phyloP scores from a whole-genome alignment of 176 grass and related monocot genomes.

The sorghum (Sorghum bicolor) region DNA sequence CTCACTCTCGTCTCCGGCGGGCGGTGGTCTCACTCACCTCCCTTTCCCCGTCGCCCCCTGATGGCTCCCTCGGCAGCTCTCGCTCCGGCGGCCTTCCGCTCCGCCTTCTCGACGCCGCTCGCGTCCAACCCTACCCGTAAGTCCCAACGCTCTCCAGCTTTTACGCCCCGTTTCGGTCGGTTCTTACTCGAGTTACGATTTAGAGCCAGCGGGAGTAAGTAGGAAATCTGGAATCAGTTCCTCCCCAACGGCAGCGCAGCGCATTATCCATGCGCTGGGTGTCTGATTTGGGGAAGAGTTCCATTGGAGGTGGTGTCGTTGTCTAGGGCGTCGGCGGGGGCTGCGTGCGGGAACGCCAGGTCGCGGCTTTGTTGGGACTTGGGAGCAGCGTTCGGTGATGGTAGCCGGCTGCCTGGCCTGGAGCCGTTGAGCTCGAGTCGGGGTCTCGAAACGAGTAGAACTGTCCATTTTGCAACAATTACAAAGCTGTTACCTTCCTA shows the following conservation, averaged over 20 bases:
- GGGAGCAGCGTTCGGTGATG: not conserved
- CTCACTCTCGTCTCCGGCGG: not conserved
- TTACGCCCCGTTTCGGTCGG: not conserved
- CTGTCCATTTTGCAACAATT: not conserved
- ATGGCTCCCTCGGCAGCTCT: slow-evolving; percentile 43
- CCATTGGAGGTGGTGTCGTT: not conserved
- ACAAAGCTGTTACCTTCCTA: not conserved
- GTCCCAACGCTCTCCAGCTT: not conserved
- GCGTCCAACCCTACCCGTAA: slow-evolving; percentile 36
- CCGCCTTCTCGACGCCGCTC: slow-evolving; percentile 28
- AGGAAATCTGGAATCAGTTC: not conserved
- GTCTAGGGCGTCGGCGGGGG: not conserved
- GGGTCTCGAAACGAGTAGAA: not conserved
- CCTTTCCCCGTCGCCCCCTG: not conserved
- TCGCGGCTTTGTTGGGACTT: not conserved
- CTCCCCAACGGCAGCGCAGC: not conserved
- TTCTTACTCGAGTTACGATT: not conserved
- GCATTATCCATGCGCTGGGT: not conserved
- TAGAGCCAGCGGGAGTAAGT: not conserved
- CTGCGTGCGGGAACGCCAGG: not conserved
- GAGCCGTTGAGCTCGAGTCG: not conserved
- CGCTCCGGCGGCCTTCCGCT: slow-evolving; percentile 39
- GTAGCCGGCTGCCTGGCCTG: not conserved
- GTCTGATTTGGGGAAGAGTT: slow-evolving; percentile 9
- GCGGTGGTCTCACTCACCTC: not conserved